A percentile compares a stretch with the other conserved stretches of the same genome.
Evolutionary conservation across 1,284 basidiomycete genomes (phyloP).

Genomic region (Lentinula novae-zelandiae): DNA sequence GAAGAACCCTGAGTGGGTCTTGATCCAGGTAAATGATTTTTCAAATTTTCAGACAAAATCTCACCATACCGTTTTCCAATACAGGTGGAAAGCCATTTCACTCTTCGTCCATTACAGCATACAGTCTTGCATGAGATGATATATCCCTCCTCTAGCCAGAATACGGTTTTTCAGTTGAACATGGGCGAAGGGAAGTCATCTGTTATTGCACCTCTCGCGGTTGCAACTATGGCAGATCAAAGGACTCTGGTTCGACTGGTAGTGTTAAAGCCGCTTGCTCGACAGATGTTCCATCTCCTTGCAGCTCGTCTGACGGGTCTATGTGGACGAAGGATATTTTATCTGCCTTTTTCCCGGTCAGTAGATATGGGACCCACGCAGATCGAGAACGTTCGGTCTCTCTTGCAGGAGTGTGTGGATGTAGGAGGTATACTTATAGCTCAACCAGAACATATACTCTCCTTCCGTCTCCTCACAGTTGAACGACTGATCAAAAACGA

Average conservation of each 20-base stretch:
- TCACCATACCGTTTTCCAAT: not conserved
- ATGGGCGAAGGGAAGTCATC: constrained; percentile 61
- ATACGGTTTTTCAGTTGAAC: constrained; percentile 46
- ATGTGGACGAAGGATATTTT: constrained; percentile 42
- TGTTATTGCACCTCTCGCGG: constrained; percentile 45
- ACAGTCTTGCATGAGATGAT: constrained; percentile 46
- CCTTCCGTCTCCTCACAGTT: constrained; percentile 42
- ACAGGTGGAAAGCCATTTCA: constrained; percentile 42
- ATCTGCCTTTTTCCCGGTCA: constrained; percentile 45
- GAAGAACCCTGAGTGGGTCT: constrained; percentile 31
- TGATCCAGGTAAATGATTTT: constrained; percentile 23
- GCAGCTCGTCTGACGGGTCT: constrained; percentile 40
- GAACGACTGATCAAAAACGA: constrained; percentile 22
- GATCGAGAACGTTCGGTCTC: constrained; percentile 20
- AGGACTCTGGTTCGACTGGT: constrained; percentile 41
- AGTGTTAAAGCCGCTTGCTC: constrained; percentile 39
- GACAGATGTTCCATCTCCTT: constrained; percentile 48
- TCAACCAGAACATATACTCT: constrained; percentile 53
- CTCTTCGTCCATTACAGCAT: constrained; percentile 37
- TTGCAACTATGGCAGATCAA: constrained; percentile 37
- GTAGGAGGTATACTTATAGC: constrained; percentile 39
- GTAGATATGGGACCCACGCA: constrained; percentile 21
- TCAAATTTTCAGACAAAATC: too few relatives aligned
- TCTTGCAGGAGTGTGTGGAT: constrained; percentile 36
- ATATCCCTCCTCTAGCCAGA: constrained; percentile 31